A percentile compares a stretch with the other conserved stretches of the same genome.
Conservation (phyloP, 352 stramenopile genomes). For the Globisporangium middletonii region DNA sequence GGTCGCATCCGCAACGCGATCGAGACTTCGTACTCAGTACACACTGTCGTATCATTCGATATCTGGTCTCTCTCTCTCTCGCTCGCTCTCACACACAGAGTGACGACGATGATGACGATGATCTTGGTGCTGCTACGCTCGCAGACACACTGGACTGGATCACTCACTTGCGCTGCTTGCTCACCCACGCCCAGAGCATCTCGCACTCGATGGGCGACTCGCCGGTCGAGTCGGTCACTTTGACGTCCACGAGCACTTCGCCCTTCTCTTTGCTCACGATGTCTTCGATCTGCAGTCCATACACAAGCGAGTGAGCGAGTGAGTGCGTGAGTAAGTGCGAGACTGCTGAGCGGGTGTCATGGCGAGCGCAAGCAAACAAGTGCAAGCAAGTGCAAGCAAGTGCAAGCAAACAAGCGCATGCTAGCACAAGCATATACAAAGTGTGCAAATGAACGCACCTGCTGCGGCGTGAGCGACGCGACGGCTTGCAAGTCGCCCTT, state of each 20-base stretch:
- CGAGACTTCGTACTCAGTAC: no score
- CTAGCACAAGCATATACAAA: no score
- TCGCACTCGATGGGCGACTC: slow-evolving; percentile 77
- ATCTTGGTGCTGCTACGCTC: no score
- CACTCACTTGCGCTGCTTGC: slow-evolving; percentile 37
- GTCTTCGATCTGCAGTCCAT: slow-evolving; percentile 19
- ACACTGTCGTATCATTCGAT: no score
- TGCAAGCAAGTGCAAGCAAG: no score
- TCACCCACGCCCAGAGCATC: slow-evolving; percentile 84
- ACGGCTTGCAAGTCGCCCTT: slow-evolving; percentile 68
- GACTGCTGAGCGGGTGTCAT: background rate
- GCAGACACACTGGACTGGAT: background rate
- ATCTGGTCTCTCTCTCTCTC: no score
- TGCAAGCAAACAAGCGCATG: no score
- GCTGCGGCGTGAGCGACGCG: slow-evolving; percentile 56
- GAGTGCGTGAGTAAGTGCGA: no score
- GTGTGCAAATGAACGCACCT: slow-evolving; percentile 24
- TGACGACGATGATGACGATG: background rate
- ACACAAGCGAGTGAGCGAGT: no score
- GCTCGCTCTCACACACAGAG: no score
- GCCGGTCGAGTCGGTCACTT: slow-evolving; percentile 65
- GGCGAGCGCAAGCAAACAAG: background rate
- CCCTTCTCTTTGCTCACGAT: slow-evolving; percentile 73
- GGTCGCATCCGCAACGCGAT: no score
- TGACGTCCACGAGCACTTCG: slow-evolving; percentile 59